Evolutionary conservation across 2,329 filamentous ascomycete species (phyloP), one percentile per base, ranked within the genome.

Genomic region (Cladorrhinum sp.): DNA sequence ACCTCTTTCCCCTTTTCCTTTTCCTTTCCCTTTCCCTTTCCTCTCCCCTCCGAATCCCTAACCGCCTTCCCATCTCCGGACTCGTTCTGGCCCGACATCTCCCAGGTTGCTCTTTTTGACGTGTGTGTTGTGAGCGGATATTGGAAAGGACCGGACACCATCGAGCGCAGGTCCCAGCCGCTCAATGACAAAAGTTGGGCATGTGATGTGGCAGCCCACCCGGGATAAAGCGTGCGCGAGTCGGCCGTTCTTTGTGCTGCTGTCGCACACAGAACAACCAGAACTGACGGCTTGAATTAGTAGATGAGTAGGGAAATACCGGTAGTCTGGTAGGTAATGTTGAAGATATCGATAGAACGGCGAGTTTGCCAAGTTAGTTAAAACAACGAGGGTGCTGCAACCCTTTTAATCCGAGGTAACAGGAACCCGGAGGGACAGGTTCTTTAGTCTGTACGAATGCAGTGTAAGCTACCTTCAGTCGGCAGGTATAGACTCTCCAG

Each of bases 1-100:
- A 33, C 30, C 21, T 52, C 62, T 18, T 58, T 63, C 33, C 55
- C 63, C 42, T 66, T 65, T 8, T 52, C 62, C n/a, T 58, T 63
- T 33, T 55, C 63, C 42, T 66, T 65, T 8, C 57, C 61, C 53
- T 65, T 62, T 24, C 59, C 20, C 5, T 30, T 55, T 16, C 26
- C 18, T 9, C 16, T 42, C 30, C 55, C 20, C 28, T 18, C 46
- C 10, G 50, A 36, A 42, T 33, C 60, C 12, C 36, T 61, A 16
- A 3, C 36, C 10, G 4, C 5, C 10, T 30, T 30, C 10, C 26
- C 64, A 64, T 65, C 33, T n/a, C 20, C 53, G 50, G 23, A 24
- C 24, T 9, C 24, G 28, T 28, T 20, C 23, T 30, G n/a, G 18
- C 28, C 18, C 16, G 26, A 10, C 18, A 21, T 46, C 7, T 18